Base-by-base conservation (phyloP, 2,329 filamentous ascomycete genomes). In the Whalleya microplaca region DNA sequence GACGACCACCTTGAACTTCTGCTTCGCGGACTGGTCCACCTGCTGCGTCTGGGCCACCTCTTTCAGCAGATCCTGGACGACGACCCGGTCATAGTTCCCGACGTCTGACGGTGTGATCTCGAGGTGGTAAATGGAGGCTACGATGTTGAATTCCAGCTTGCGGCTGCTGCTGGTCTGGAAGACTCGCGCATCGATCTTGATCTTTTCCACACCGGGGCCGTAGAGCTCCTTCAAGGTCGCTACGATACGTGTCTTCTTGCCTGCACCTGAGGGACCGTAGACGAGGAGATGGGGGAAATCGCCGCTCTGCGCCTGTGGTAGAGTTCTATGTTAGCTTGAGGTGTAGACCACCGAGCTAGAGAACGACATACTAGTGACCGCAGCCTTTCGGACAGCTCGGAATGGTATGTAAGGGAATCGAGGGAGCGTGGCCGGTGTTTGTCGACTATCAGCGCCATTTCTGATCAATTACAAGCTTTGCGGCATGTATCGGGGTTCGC, bases 111-210 rank as follows among this genome's bases (percentile, higher is more conserved):
- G 95, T 7, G 95, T 99, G 71, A 99, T 99, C 74, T 99, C 95
- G 67, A 99, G 88, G 75, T 99, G 95, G 77, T 99, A 99, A 62
- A 97, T 87, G 0, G 94, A 98, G 44, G 93, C 88, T 52, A 99
- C 95, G 63, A 99, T 96, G 78, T 97, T 99, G 84, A 99, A 99
- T 77, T 99, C 95, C 67, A 99, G 88, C 76, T 99, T 99, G 72
- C 95, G 92, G 75, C 96, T 98, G 71, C 89, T 90, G 20, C 87
- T 93, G 1, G 95, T 98, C 76, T 96, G 93, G 79, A 99, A 99
- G 56, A 97, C 90, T 63, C 95, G 90, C 12, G 92, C 91, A 72
- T 99, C 95, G 76, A 99, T 98, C 79, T 98, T 98, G 82, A 99
- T 99, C 82, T 97, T 98, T 72, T 99, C 96, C n/a, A 96, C 95